A percentile compares a stretch with the other conserved stretches of the same genome.
Conservation (phyloP, 208 protist species). For the Acanthamoeba sp. region DNA sequence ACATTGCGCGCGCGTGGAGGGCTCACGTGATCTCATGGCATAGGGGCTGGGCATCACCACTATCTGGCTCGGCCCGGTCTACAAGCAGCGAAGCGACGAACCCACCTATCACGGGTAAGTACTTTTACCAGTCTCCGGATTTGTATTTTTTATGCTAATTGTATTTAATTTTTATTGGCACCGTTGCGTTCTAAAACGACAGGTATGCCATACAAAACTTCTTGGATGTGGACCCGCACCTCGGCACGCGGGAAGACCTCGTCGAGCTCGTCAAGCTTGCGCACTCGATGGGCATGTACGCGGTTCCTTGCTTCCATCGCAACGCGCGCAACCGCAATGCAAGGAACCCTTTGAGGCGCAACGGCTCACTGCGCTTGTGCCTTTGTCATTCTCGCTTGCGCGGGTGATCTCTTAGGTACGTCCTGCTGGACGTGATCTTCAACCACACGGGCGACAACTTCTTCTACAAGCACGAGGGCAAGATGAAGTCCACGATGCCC, state of each 20-base stretch:
- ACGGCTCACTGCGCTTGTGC: neutral
- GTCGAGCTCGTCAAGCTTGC: neutral
- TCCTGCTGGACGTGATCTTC: conserved; percentile 27
- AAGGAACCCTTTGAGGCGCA: no score
- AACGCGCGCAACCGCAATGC: no score
- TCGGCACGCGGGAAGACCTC: conserved; percentile 12
- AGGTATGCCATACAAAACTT: conserved; percentile 52
- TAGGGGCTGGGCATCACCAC: conserved; percentile 7
- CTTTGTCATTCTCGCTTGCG: neutral
- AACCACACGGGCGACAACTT: conserved; percentile 58
- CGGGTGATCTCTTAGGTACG: neutral
- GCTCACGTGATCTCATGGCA: neutral
- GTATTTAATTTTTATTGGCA: no score
- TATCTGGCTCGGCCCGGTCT: conserved; percentile 32
- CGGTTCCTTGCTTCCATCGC: neutral
- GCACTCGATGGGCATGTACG: conserved; percentile 23
- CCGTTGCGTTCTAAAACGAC: neutral
- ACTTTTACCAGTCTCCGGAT: no score
- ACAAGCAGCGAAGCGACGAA: conserved; percentile 38
- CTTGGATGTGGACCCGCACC: conserved; percentile 17
- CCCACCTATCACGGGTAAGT: conserved; percentile 22
- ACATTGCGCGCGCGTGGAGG: no score
- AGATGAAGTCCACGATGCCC: conserved; percentile 28
- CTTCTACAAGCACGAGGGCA: conserved; percentile 27
- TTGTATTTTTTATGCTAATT: no score